These are phyloP conservation scores for Coemansia javaensis DNA, from an alignment of 192 early-diverging fungal species.

Conservation along the genomic window DNA sequence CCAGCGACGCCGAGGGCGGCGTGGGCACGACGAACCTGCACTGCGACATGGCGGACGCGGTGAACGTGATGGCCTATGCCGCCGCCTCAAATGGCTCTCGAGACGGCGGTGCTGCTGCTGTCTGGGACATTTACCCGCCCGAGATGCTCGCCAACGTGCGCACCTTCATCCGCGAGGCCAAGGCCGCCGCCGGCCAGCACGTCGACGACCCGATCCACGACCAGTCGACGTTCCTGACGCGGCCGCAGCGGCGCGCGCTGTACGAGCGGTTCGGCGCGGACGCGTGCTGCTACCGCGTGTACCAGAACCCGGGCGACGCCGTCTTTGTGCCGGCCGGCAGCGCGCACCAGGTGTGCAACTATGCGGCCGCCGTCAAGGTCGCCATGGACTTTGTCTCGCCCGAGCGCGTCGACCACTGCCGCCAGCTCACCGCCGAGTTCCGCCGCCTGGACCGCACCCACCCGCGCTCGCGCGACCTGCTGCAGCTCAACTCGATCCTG, in stretches of 20 bases:
- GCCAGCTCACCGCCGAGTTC: slow-evolving; percentile 50
- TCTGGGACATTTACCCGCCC: slow-evolving; percentile 63
- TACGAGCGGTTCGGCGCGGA: slow-evolving; percentile 10
- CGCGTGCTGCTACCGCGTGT: slow-evolving; percentile 51
- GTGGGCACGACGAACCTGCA: slow-evolving; percentile 71
- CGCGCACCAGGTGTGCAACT: slow-evolving; percentile 71
- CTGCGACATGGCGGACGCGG: slow-evolving; percentile 74
- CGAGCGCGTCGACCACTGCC: slow-evolving; percentile 53
- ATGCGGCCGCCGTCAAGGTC: slow-evolving; percentile 59
- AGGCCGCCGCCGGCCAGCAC: slow-evolving; percentile 1
- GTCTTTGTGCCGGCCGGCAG: slow-evolving; percentile 76
- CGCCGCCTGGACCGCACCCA: slow-evolving; percentile 28
- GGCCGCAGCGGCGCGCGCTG: slow-evolving; percentile 36
- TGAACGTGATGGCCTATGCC: slow-evolving; percentile 68
- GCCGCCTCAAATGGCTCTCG: background rate
- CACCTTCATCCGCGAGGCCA: slow-evolving; percentile 20
- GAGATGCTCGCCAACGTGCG: slow-evolving; percentile 33
- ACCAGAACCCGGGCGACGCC: slow-evolving; percentile 67
- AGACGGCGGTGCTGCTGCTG: background rate
- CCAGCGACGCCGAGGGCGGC: slow-evolving; percentile 47
- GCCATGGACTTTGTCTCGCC: slow-evolving; percentile 70
- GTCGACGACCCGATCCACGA: slow-evolving; percentile 59
- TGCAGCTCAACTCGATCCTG: slow-evolving; percentile 51
- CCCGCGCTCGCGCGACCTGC: slow-evolving; percentile 46
- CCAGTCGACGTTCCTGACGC: slow-evolving; percentile 61